Evolutionary conservation across 345 rosid genomes (phyloP).

Genomic region (Brassica napus): DNA sequence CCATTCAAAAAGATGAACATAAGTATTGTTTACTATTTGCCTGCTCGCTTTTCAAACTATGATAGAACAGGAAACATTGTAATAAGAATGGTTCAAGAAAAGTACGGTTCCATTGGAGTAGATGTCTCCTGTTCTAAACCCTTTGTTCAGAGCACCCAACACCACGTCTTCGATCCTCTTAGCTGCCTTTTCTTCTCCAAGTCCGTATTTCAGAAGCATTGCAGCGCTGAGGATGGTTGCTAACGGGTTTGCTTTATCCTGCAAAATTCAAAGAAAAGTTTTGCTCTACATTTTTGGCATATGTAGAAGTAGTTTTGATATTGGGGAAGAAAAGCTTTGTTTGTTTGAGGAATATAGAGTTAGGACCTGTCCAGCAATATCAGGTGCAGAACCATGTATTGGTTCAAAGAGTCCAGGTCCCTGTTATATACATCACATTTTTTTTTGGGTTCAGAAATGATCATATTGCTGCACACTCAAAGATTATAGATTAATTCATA

Average conservation of each 20-base stretch:
- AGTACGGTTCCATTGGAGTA: conserved; percentile 73
- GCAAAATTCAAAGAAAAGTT: conserved; percentile 31
- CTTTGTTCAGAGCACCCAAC: conserved; percentile 67
- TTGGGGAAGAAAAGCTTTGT: not conserved
- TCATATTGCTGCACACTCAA: not conserved
- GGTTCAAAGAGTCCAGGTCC: conserved; percentile 99
- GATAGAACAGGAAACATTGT: conserved; percentile 1
- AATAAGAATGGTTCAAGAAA: conserved; percentile 16
- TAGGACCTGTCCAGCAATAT: conserved; percentile 95
- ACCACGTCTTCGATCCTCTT: conserved; percentile 89
- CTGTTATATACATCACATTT: conserved; percentile 36
- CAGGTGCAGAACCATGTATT: conserved; percentile 97
- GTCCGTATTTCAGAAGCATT: conserved; percentile 92
- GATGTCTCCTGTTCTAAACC: conserved; percentile 87
- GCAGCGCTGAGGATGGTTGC: conserved; percentile 95
- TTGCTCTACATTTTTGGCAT: conserved; percentile 1
- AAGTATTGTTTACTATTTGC: not conserved
- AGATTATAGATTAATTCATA: not conserved
- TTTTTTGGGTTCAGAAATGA: not conserved
- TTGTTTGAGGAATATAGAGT: not conserved
- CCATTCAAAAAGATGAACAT: conserved; percentile 15
- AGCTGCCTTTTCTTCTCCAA: conserved; percentile 84
- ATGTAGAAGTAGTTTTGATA: conserved; percentile 6
- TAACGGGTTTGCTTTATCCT: conserved; percentile 97
- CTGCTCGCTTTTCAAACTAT: not conserved